Evolutionary conservation across 768 basidiomycete species (phyloP).

Genomic region (Leccinum barrowsii): DNA sequence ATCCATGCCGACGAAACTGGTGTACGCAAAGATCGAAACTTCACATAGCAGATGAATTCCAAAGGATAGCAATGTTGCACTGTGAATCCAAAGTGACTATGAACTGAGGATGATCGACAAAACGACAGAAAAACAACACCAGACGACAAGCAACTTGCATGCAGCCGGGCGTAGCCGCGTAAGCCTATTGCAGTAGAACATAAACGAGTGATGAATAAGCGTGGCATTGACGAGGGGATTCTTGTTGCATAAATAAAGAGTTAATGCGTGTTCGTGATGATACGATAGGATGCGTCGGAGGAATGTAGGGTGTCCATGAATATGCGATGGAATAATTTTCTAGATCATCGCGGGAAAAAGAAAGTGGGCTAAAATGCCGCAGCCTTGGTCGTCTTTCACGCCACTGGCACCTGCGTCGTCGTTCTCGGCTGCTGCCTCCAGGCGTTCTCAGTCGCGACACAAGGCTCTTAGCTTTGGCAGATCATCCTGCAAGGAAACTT

Average conservation of each 20-base stretch:
- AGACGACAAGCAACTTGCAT: slow-evolving; percentile 3
- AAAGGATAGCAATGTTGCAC: slow-evolving; percentile 18
- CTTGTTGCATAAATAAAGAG: slow-evolving; percentile 27
- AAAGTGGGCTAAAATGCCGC: too few relatives aligned
- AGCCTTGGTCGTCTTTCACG: too few relatives aligned
- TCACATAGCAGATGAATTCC: slow-evolving; percentile 23
- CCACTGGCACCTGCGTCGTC: too few relatives aligned
- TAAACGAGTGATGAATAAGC: slow-evolving; percentile 16
- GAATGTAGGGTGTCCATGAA: slow-evolving; percentile 26
- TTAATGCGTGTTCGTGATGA: slow-evolving; percentile 18
- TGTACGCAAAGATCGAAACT: slow-evolving; percentile 22
- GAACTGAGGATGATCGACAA: slow-evolving; percentile 15
- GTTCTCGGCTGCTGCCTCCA: too few relatives aligned
- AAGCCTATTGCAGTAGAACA: slow-evolving; percentile 17
- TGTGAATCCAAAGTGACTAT: slow-evolving; percentile 1
- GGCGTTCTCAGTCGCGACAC: too few relatives aligned
- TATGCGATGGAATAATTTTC: slow-evolving; percentile 23
- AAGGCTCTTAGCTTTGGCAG: too few relatives aligned
- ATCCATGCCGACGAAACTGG: slow-evolving; percentile 16
- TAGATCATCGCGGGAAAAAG: slow-evolving; percentile 1
- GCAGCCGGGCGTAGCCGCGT: not conserved
- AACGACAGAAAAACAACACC: slow-evolving; percentile 15
- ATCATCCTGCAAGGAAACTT: too few relatives aligned
- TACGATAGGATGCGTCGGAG: slow-evolving; percentile 22
- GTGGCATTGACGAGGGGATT: slow-evolving; percentile 19